Conservation (phyloP, 139 green algal species). For the Ostreobium quekettii region DNA sequence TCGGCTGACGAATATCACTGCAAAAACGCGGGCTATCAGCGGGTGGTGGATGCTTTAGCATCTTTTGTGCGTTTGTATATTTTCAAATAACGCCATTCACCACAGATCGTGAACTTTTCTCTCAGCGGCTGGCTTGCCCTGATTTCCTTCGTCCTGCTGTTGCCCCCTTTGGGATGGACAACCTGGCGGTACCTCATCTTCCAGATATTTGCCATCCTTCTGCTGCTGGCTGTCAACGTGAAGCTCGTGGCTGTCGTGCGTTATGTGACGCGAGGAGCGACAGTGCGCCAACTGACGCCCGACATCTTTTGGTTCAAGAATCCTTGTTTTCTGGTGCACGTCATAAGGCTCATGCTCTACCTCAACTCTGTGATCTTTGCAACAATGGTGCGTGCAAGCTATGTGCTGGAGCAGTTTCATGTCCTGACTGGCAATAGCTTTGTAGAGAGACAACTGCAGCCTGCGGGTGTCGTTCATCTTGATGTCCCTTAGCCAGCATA, state of each 20-base stretch:
- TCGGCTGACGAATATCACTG: too few species aligned
- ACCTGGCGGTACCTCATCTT: not conserved
- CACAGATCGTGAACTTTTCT: constrained; percentile 27
- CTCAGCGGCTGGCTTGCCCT: constrained; percentile 10
- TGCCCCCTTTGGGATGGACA: not conserved
- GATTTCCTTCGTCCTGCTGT: constrained; percentile 20
- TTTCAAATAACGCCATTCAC: too few species aligned
- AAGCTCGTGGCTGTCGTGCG: constrained; percentile 30
- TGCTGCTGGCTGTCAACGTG: constrained; percentile 17
- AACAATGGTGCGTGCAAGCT: constrained; percentile 5
- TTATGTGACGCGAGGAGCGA: constrained; percentile 25
- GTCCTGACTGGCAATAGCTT: too few species aligned
- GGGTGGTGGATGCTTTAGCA: too few species aligned
- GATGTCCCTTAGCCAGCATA: not conserved
- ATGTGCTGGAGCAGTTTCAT: not conserved
- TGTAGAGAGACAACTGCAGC: too few species aligned
- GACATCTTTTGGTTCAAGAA: constrained; percentile 35
- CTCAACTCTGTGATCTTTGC: constrained; percentile 34
- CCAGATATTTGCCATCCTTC: too few species aligned
- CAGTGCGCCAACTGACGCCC: constrained; percentile 18
- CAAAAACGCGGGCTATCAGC: too few species aligned
- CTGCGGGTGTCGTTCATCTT: not conserved
- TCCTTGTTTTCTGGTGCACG: constrained; percentile 28
- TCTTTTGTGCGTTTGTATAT: too few species aligned
- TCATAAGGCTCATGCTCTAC: constrained; percentile 36